Conservation (phyloP, 2,329 filamentous ascomycete species). For the Chaetomiaceae sp. region DNA sequence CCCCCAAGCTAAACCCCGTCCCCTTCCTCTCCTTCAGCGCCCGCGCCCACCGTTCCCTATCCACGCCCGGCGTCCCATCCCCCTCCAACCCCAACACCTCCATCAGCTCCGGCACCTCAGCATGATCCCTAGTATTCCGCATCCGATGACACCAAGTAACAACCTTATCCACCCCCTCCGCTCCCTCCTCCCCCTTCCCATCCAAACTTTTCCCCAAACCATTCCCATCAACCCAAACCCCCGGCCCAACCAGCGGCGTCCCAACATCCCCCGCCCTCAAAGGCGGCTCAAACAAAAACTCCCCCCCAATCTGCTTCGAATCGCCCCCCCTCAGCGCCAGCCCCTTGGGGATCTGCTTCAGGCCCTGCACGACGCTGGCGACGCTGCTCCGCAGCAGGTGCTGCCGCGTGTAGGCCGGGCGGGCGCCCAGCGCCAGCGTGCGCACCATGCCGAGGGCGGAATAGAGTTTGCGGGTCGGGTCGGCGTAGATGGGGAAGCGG, state of each 20-base stretch:
- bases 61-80: slow-evolving; percentile 34
- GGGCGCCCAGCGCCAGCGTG: slow-evolving; percentile 54
- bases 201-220: slow-evolving; percentile 18
- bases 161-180: slow-evolving; percentile 44
- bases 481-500: slow-evolving; percentile 71
- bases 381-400: slow-evolving; percentile 47
- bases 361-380: slow-evolving; percentile 52
- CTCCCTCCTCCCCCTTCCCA: slow-evolving; percentile 25
- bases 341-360: slow-evolving; percentile 54
- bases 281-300: slow-evolving; percentile 67
- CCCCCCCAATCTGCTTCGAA: slow-evolving; percentile 66
- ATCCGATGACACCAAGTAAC: slow-evolving; percentile 80
- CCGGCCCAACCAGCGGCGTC: background rate
- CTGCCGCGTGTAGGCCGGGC: slow-evolving; percentile 61
- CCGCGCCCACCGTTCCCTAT: slow-evolving; percentile 43
- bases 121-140: slow-evolving; percentile 72
- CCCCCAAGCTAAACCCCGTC: slow-evolving; percentile 47
- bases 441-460: slow-evolving; percentile 62
- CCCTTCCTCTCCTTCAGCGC: slow-evolving; percentile 48
- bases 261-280: background rate
- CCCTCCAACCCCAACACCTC: slow-evolving; percentile 55
- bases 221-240: background rate
- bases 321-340: slow-evolving; percentile 61
- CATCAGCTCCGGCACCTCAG: slow-evolving; percentile 63
- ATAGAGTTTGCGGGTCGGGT: slow-evolving; percentile 64